Conservation (phyloP, 1,139 yeast genomes). For the Saccharomyces hybrid region DNA sequence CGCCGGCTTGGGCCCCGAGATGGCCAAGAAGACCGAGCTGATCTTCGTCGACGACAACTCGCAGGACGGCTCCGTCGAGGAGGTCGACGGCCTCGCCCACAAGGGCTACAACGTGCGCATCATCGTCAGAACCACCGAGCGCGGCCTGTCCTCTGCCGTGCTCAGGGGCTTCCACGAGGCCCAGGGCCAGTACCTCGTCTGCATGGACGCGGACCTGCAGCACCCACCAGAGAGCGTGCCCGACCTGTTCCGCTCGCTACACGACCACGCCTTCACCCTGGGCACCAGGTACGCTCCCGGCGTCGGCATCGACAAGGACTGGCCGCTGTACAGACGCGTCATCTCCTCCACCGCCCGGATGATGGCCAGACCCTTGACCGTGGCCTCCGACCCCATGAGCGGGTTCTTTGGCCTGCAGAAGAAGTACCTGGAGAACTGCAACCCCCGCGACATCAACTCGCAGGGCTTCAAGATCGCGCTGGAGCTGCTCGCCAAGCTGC, state of each 20-base stretch:
- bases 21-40: constrained; percentile 37
- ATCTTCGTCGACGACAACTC: constrained; percentile 44
- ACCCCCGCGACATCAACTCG: constrained; percentile 34
- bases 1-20: constrained; percentile 39
- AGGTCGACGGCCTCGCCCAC: constrained; percentile 36
- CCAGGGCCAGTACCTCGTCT: constrained; percentile 38
- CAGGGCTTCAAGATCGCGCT: constrained; percentile 43
- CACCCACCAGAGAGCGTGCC: constrained; percentile 45
- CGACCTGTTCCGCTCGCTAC: constrained; percentile 34
- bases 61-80: constrained; percentile 43
- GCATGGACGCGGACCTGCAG: constrained; percentile 46
- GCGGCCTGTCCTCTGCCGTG: constrained; percentile 42
- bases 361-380: constrained; percentile 40
- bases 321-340: constrained; percentile 42
- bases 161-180: constrained; percentile 40
- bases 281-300: constrained; percentile 45
- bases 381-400: constrained; percentile 43
- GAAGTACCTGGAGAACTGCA: constrained; percentile 31
- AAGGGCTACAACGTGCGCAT: constrained; percentile 41
- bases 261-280: constrained; percentile 37
- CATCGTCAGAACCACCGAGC: constrained; percentile 40
- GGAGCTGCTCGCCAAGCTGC: constrained; percentile 39
- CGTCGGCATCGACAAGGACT: constrained; percentile 43
- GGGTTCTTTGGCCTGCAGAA: constrained; percentile 43
- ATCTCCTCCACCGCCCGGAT: constrained; percentile 42